Evolutionary conservation across 768 basidiomycete genomes (phyloP), one percentile per base, ranked within the genome.

Genomic region (Mrakia blollopis): DNA sequence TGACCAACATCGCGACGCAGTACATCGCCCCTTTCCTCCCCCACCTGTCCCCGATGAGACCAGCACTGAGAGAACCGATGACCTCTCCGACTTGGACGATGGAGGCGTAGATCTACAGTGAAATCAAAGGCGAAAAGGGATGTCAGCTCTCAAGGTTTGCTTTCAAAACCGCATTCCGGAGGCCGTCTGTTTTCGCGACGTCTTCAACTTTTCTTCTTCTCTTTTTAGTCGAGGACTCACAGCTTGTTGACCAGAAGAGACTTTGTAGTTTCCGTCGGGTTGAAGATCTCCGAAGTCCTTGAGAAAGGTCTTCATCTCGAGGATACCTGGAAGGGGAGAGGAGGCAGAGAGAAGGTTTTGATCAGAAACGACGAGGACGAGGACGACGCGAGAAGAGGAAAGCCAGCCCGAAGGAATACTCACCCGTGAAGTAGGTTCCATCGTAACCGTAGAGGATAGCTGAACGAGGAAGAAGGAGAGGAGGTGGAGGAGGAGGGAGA

Each of bases 51-150:
- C 83, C 83, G 70, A 84, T 79, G 44, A 81, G 70, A 28, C 81
- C 81, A 54, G 83, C 83, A 3, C 78, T 78, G 23, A 84, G 79
- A 0, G 83, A 81, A 57, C 83, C 83, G 71, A 83, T 68, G 61
- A 84, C 79, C 76, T 84, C 83, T 78, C 83, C 83, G 35, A 82
- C 83, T 62, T 84, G 83, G 8, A 82, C 81, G 70, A 82, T 82
- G 2, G 80, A 80, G n/a, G 81, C 80, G 75, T 82, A 82, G 32
- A 83, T 74, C 13, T 81, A 80, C 60, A 78, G 2, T 47, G 79
- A 74, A 79, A 69, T 41, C 76, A 74, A 47, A 39, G 30, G 6
- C 6, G 6, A 6, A 30, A 18, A 35, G 73, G 37, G 41, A 2
- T 8, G 30, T 30, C 57, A 39, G 21, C 63, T 39, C 35, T 39